Evolutionary conservation across 169 alveolate species (phyloP).

Genomic region (Cryptosporidium bovis): DNA sequence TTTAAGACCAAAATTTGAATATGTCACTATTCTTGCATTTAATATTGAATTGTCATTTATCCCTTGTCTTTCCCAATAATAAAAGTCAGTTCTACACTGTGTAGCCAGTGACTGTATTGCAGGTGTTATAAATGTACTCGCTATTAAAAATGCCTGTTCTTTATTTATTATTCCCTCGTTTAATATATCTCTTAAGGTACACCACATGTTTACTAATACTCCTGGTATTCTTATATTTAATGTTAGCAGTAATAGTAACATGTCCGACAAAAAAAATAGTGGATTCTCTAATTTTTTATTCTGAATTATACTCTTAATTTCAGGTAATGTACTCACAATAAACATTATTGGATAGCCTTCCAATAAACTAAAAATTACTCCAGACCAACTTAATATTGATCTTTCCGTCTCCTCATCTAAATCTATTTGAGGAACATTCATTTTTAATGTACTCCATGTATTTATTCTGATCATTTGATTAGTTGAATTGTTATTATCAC

Average conservation of each 20-base stretch:
- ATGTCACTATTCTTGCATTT: conserved; percentile 29
- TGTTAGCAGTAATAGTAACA: conserved; percentile 30
- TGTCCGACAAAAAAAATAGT: conserved; percentile 39
- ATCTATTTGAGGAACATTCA: conserved; percentile 66
- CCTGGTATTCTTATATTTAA: conserved; percentile 62
- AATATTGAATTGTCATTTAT: conserved; percentile 43
- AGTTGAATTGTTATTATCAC: background rate
- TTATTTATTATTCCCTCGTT: conserved; percentile 53
- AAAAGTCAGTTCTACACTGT: conserved; percentile 58
- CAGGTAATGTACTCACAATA: conserved; percentile 23
- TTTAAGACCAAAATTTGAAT: conserved; percentile 45
- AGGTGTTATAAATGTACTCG: conserved; percentile 50
- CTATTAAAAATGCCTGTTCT: conserved; percentile 51
- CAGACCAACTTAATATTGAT: conserved; percentile 71
- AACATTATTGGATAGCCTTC: conserved; percentile 55
- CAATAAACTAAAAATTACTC: conserved; percentile 51
- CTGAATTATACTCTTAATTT: conserved; percentile 12
- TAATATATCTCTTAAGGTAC: conserved; percentile 60
- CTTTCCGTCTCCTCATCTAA: conserved; percentile 70
- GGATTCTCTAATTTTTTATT: conserved; percentile 35
- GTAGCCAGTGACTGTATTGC: conserved; percentile 58
- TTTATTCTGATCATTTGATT: conserved; percentile 60
- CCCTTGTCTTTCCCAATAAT: conserved; percentile 56
- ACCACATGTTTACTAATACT: conserved; percentile 61
- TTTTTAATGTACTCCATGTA: conserved; percentile 67